phyloP scores from a whole-genome alignment of 768 basidiomycete species.

The Tricholoma hemisulphureum region DNA sequence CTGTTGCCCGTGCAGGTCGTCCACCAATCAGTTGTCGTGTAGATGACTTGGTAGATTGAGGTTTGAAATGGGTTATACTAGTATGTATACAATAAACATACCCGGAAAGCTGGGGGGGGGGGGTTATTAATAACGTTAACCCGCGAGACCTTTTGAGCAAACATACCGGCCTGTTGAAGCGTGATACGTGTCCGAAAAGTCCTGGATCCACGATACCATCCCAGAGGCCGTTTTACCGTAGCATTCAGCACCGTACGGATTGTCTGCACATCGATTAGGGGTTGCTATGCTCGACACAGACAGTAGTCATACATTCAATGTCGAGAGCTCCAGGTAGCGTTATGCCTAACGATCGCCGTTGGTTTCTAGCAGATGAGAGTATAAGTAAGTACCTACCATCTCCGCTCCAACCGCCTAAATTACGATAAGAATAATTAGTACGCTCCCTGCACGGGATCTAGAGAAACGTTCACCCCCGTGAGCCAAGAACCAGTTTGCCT shows the following conservation, averaged over 20 bases:
- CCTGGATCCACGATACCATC: slow-evolving; percentile 64
- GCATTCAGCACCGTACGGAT: slow-evolving; percentile 50
- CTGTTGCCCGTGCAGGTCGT: slow-evolving; percentile 61
- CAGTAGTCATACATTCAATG: slow-evolving; percentile 50
- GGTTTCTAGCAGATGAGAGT: background rate
- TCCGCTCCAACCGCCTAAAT: slow-evolving; percentile 22
- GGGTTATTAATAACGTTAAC: background rate
- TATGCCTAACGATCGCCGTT: slow-evolving; percentile 18
- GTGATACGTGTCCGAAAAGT: slow-evolving; percentile 62
- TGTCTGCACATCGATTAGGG: slow-evolving; percentile 35
- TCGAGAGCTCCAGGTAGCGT: slow-evolving; percentile 67
- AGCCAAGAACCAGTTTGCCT: slow-evolving; percentile 58
- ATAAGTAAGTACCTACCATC: slow-evolving; percentile 14
- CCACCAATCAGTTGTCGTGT: slow-evolving; percentile 71
- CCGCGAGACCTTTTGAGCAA: background rate
- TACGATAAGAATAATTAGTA: background rate
- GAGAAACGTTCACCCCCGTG: slow-evolving; percentile 53
- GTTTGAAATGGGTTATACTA: background rate
- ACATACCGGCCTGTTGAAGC: slow-evolving; percentile 43
- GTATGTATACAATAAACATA: slow-evolving; percentile 13
- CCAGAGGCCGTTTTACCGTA: slow-evolving; percentile 49
- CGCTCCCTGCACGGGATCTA: background rate
- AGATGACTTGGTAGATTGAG: slow-evolving; percentile 45
- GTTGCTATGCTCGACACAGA: background rate
- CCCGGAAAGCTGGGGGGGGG: slow-evolving; percentile 46